Percentiles rank a stretch among this genome's conserved stretches.
These are phyloP conservation scores for Pseudocercospora crystallina DNA, from an alignment of 2,329 filamentous ascomycete genomes.

Conservation along the genomic window DNA sequence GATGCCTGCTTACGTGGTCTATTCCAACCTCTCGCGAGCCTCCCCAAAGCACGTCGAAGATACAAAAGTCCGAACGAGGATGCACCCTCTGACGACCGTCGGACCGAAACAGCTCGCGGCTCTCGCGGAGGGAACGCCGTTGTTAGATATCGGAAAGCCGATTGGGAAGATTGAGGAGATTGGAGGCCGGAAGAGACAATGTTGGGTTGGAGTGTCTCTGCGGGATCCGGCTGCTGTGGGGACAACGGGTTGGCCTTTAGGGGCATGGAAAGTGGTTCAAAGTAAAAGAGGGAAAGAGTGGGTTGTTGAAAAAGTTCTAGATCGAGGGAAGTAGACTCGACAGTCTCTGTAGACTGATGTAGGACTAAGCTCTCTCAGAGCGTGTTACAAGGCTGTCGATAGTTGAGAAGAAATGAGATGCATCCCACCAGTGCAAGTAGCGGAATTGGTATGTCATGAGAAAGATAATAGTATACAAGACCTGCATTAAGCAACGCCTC, in stretches of 20 bases:
- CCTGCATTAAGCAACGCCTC: not conserved
- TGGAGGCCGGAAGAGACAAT: constrained; percentile 57
- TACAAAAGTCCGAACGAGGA: constrained; percentile 71
- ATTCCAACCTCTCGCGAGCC: constrained; percentile 77
- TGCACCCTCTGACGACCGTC: constrained; percentile 83
- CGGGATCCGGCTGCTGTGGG: constrained; percentile 25
- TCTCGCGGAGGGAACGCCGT: constrained; percentile 78
- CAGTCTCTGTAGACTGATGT: too few species aligned
- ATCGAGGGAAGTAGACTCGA: constrained; percentile 14
- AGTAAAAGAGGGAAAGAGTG: constrained; percentile 72
- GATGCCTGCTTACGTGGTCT: constrained; percentile 84
- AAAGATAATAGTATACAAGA: not conserved
- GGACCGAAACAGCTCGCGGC: constrained; percentile 72
- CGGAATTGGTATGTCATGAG: too few species aligned
- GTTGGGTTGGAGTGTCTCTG: constrained; percentile 79
- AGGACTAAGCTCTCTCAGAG: too few species aligned
- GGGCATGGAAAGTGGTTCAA: constrained; percentile 81
- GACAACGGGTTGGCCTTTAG: constrained; percentile 49
- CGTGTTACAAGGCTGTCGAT: too few species aligned
- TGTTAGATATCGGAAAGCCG: constrained; percentile 84
- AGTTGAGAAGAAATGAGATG: too few species aligned
- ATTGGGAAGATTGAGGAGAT: constrained; percentile 71
- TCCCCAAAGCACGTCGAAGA: constrained; percentile 44
- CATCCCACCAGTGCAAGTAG: too few species aligned
- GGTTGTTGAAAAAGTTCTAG: constrained; percentile 62